Evolutionary conservation across 306 rosid species (phyloP).

Genomic region (Rosa lucieae): DNA sequence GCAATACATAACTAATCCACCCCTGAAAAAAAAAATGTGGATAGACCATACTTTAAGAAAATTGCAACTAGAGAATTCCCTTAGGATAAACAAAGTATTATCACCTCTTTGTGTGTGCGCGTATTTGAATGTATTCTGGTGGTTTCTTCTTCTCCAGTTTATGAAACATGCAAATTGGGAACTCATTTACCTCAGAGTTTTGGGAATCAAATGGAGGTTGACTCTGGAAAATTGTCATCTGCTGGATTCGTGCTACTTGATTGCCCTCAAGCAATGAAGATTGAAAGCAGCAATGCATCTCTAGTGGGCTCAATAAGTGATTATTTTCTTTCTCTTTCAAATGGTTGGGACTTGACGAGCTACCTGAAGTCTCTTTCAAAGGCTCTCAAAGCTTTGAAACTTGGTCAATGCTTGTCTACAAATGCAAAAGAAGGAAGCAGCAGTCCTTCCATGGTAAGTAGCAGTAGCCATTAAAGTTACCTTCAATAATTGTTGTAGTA

Average conservation of each 20-base stretch:
- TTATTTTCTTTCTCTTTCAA: slow-evolving; percentile 86
- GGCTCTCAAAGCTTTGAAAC: slow-evolving; percentile 88
- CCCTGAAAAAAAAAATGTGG: background rate
- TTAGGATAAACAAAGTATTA: background rate
- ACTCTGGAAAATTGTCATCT: slow-evolving; percentile 72
- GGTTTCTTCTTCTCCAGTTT: slow-evolving; percentile 51
- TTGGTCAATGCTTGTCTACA: slow-evolving; percentile 62
- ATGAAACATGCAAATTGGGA: slow-evolving; percentile 97
- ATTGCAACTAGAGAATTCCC: background rate
- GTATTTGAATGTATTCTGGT: background rate
- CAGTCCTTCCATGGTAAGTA: slow-evolving; percentile 76
- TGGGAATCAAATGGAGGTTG: slow-evolving; percentile 92
- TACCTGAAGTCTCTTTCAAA: slow-evolving; percentile 95
- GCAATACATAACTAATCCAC: background rate
- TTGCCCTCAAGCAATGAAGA: slow-evolving; percentile 96
- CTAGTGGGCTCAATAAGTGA: slow-evolving; percentile 96
- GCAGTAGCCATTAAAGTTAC: background rate
- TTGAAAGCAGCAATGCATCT: slow-evolving; percentile 91
- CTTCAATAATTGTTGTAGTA: background rate
- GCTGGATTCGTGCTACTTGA: slow-evolving; percentile 90
- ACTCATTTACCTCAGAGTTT: slow-evolving; percentile 80
- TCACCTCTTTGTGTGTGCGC: background rate
- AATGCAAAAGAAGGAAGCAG: slow-evolving; percentile 85
- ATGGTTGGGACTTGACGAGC: slow-evolving; percentile 96
- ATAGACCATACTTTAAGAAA: background rate